Evolutionary conservation across 2,329 filamentous ascomycete genomes (phyloP).

Genomic region (Nemania sp.): DNA sequence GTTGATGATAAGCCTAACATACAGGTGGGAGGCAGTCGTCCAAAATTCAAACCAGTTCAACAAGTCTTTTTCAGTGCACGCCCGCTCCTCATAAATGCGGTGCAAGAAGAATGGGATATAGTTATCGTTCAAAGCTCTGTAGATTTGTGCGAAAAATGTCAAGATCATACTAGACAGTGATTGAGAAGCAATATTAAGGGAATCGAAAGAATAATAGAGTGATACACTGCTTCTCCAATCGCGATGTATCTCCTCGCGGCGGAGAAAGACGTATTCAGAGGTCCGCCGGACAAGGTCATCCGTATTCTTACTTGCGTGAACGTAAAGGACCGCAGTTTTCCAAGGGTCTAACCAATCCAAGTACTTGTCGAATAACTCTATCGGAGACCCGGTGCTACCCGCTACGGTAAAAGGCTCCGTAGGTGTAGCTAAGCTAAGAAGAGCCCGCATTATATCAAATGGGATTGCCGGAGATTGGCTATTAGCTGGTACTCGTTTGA

Average conservation of each 20-base stretch:
- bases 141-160: constrained; percentile 16
- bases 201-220: constrained; percentile 16
- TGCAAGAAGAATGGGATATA: constrained; percentile 5
- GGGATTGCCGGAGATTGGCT: background rate
- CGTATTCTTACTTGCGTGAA: constrained; percentile 7
- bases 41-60: constrained; percentile 17
- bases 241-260: background rate
- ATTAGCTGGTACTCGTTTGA: too few species aligned
- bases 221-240: background rate
- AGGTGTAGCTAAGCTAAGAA: constrained; percentile 15
- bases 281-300: constrained; percentile 4
- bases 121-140: too few species aligned
- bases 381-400: background rate
- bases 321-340: constrained; percentile 12
- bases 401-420: constrained; percentile 18
- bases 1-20: constrained; percentile 19
- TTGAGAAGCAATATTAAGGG: background rate
- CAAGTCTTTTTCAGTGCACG: constrained; percentile 15
- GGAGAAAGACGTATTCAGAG: constrained; percentile 14
- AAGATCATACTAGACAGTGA: constrained; percentile 24
- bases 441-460: constrained; percentile 15
- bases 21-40: background rate
- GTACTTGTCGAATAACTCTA: constrained; percentile 3
- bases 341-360: constrained; percentile 4
- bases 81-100: constrained; percentile 19